These are phyloP conservation scores for Neofusicoccum parvum DNA, from an alignment of 2,329 filamentous ascomycete species.

Conservation along the genomic window DNA sequence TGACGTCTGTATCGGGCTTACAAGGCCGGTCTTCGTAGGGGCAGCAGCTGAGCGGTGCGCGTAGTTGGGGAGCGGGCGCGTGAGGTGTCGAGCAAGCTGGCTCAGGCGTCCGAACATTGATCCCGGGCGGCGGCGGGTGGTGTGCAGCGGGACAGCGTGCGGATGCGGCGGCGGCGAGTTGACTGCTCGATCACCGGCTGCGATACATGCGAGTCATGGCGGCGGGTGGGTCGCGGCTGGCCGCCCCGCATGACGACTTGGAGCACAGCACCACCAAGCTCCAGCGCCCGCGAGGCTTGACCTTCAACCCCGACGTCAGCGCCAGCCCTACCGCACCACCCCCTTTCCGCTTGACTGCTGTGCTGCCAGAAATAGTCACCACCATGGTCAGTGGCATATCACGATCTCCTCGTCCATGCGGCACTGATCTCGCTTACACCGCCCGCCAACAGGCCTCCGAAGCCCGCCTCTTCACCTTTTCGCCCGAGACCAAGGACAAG, in stretches of 20 bases:
- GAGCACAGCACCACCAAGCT: slow-evolving; percentile 3
- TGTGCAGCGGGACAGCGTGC: background rate
- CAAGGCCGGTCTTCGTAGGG: slow-evolving; percentile 42
- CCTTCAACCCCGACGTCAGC: slow-evolving; percentile 11
- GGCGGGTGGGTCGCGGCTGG: background rate
- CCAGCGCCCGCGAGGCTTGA: slow-evolving; percentile 1
- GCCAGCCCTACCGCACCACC: slow-evolving; percentile 10
- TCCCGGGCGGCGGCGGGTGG: background rate
- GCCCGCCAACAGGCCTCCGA: slow-evolving; percentile 64
- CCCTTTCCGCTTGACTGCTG: background rate
- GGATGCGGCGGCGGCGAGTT: background rate
- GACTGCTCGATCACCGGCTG: slow-evolving; percentile 6
- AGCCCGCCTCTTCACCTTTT: slow-evolving; percentile 89
- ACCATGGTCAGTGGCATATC: slow-evolving; percentile 21
- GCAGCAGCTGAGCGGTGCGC: slow-evolving; percentile 50
- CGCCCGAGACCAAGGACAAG: slow-evolving; percentile 82
- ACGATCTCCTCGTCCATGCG: slow-evolving; percentile 16
- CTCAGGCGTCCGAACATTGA: slow-evolving; percentile 76
- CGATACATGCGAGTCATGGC: slow-evolving; percentile 12
- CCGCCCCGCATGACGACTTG: slow-evolving; percentile 10
- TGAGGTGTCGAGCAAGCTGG: slow-evolving; percentile 73
- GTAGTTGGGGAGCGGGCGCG: slow-evolving; percentile 62
- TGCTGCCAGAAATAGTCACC: slow-evolving; percentile 12
- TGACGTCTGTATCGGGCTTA: slow-evolving; percentile 36
- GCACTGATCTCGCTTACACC: slow-evolving; percentile 15